Percentiles rank a stretch among this genome's conserved stretches.
These are phyloP conservation scores for Sclerotinia subarctica DNA, from an alignment of 2,329 filamentous ascomycete genomes.

Conservation along the genomic window DNA sequence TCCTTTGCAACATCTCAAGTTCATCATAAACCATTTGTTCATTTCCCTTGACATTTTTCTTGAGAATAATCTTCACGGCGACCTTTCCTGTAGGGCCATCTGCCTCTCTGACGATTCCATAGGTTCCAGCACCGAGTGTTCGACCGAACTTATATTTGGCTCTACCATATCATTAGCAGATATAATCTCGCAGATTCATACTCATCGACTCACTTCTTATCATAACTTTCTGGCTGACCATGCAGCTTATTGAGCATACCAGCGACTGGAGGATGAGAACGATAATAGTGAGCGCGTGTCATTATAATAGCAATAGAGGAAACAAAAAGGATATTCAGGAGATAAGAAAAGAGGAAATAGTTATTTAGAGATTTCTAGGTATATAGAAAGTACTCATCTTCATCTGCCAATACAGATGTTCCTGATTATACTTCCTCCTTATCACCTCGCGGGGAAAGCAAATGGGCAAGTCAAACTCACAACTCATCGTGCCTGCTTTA, in stretches of 20 bases:
- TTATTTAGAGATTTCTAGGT: neutral
- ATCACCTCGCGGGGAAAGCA: neutral
- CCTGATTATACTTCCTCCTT: constrained; percentile 1
- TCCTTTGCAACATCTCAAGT: constrained; percentile 83
- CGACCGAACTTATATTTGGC: constrained; percentile 87
- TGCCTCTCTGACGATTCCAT: constrained; percentile 96
- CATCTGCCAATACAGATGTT: constrained; percentile 2
- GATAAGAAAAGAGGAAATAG: neutral
- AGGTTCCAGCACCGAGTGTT: constrained; percentile 93
- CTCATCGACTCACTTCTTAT: constrained; percentile 73
- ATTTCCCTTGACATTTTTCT: constrained; percentile 98
- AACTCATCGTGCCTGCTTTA: constrained; percentile 37
- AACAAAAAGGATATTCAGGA: neutral
- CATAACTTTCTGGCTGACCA: constrained; percentile 96
- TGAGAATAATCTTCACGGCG: constrained; percentile 97
- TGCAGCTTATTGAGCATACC: constrained; percentile 94
- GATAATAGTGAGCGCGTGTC: constrained; percentile 16
- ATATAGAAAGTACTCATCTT: constrained; percentile 1
- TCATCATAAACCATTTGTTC: constrained; percentile 99
- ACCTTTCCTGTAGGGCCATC: constrained; percentile 82
- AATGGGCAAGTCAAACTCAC: constrained; percentile 32
- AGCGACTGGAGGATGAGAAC: constrained; percentile 55
- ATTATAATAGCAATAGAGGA: constrained; percentile 19
- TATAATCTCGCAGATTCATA: neutral
- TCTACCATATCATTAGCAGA: constrained; percentile 46